phyloP scores from a whole-genome alignment of 148 eudicot genomes.

The Rheum nobile region DNA sequence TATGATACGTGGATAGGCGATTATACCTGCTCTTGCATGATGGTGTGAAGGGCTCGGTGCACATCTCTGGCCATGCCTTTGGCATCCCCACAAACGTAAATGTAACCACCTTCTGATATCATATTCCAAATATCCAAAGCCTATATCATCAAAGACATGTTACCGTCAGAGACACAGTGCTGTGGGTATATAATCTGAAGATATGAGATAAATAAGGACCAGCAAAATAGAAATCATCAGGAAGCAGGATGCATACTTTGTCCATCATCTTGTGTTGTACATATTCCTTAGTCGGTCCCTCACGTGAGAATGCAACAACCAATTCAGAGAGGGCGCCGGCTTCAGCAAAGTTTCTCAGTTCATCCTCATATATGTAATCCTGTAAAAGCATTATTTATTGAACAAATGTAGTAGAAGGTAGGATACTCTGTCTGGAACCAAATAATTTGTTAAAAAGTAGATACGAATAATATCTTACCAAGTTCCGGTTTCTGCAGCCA shows the following conservation, averaged over 20 bases:
- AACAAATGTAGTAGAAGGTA: neutral
- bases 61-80: constrained; percentile 99
- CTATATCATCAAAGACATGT: constrained; percentile 9
- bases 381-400: constrained; percentile 12
- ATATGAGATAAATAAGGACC: neutral
- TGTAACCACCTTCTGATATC: constrained; percentile 71
- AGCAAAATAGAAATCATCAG: neutral
- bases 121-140: constrained; percentile 52
- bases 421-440: too few species aligned
- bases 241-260: constrained; percentile 29
- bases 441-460: neutral
- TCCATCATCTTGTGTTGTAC: constrained; percentile 92
- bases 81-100: constrained; percentile 97
- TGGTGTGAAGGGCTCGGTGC: constrained; percentile 83
- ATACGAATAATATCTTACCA: constrained; percentile 31
- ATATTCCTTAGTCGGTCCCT: constrained; percentile 83
- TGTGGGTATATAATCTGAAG: neutral
- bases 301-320: constrained; percentile 85
- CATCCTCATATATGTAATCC: constrained; percentile 92
- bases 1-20: neutral
- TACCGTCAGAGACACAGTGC: neutral
- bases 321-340: constrained; percentile 76
- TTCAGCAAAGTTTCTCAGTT: constrained; percentile 55
- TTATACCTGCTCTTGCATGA: constrained; percentile 65
- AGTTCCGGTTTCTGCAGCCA: constrained; percentile 78